phyloP scores from a whole-genome alignment of 2,329 filamentous ascomycete genomes.

The Aspergillus sp. region DNA sequence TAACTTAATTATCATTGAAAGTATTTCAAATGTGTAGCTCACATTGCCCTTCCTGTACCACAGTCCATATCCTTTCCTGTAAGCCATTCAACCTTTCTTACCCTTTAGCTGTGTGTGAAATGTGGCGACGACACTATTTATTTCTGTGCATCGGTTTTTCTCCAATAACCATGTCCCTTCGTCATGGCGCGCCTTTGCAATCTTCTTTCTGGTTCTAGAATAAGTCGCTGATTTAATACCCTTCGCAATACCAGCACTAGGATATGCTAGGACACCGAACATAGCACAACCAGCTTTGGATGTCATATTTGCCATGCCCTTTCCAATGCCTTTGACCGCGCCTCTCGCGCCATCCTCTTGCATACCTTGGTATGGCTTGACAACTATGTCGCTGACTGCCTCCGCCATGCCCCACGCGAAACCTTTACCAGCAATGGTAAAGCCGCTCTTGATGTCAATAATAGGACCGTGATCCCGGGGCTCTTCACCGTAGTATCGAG shows the following conservation, averaged over 20 bases:
- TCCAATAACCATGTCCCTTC: constrained; percentile 8
- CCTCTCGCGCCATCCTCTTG: constrained; percentile 27
- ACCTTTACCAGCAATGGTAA: constrained; percentile 23
- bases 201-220: constrained; percentile 17
- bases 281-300: constrained; percentile 14
- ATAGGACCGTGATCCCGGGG: constrained; percentile 24
- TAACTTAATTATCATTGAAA: too few relatives aligned
- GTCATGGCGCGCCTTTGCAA: constrained; percentile 14
- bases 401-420: constrained; percentile 26
- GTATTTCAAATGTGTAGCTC: too few relatives aligned
- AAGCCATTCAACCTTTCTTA: too few relatives aligned
- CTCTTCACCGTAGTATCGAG: constrained; percentile 32
- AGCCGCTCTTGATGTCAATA: constrained; percentile 27
- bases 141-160: too few relatives aligned
- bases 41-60: too few relatives aligned
- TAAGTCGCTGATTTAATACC: constrained; percentile 19
- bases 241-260: constrained; percentile 25
- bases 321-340: constrained; percentile 27
- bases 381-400: constrained; percentile 25
- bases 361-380: constrained; percentile 23
- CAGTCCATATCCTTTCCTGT: too few relatives aligned
- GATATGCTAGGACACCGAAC: constrained; percentile 26
- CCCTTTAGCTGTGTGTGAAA: too few relatives aligned
- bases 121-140: too few relatives aligned
- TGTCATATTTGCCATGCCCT: constrained; percentile 20